phyloP scores from a whole-genome alignment of 2,329 filamentous ascomycete species.

The Diaporthe sp. region DNA sequence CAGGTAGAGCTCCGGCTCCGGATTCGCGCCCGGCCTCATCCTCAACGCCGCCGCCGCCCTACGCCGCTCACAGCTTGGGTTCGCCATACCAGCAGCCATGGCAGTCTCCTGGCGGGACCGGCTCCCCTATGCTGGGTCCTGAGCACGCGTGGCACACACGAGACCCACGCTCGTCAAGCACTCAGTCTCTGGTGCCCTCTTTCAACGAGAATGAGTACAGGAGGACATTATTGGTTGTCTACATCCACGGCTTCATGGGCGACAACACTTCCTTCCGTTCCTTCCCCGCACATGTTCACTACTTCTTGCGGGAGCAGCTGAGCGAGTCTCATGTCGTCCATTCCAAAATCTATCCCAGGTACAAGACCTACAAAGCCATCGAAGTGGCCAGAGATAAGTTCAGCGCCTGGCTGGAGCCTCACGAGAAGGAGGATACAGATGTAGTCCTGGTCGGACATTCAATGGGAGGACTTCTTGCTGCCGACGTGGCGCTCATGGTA shows the following conservation, averaged over 20 bases:
- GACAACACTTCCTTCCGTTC: slow-evolving; percentile 80
- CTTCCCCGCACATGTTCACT: slow-evolving; percentile 90
- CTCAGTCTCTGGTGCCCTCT: slow-evolving; percentile 59
- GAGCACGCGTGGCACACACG: slow-evolving; percentile 41
- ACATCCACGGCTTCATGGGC: slow-evolving; percentile 48
- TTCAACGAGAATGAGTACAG: slow-evolving; percentile 53
- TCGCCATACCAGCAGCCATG: slow-evolving; percentile 35
- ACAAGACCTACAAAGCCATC: slow-evolving; percentile 81
- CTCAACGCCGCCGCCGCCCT: slow-evolving; percentile 38
- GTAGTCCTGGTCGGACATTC: slow-evolving; percentile 88
- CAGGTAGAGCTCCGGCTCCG: slow-evolving; percentile 14
- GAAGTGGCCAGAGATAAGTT: slow-evolving; percentile 85
- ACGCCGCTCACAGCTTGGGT: slow-evolving; percentile 1
- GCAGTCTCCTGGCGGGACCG: slow-evolving; percentile 18
- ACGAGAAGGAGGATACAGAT: slow-evolving; percentile 81
- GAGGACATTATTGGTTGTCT: slow-evolving; percentile 77
- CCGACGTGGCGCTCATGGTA: slow-evolving; percentile 80
- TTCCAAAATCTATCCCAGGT: slow-evolving; percentile 87
- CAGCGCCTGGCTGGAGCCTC: slow-evolving; percentile 84
- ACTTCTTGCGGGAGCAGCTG: slow-evolving; percentile 76
- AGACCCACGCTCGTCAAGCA: slow-evolving; percentile 66
- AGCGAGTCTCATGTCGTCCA: slow-evolving; percentile 84
- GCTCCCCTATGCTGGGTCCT: slow-evolving; percentile 22
- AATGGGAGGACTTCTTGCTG: slow-evolving; percentile 88
- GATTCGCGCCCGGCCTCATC: slow-evolving; percentile 12